phyloP scores from a whole-genome alignment of 768 basidiomycete species.

The Pulveroboletus sp. region DNA sequence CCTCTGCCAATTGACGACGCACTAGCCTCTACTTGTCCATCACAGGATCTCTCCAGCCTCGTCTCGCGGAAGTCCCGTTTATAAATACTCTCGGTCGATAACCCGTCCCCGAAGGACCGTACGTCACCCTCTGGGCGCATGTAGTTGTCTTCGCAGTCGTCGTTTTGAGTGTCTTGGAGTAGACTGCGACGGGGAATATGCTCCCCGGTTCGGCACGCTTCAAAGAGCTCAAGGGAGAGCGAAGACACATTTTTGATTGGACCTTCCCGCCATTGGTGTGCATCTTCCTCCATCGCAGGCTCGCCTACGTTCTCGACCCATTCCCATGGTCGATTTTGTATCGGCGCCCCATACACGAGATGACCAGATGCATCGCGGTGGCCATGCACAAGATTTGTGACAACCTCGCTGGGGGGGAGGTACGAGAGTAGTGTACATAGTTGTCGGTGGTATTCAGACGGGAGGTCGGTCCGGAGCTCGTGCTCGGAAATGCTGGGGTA shows the following conservation, averaged over 20 bases:
- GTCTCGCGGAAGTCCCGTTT: conserved; percentile 76
- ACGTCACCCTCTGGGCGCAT: conserved; percentile 39
- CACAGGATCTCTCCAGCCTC: conserved; percentile 33
- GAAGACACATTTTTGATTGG: conserved; percentile 64
- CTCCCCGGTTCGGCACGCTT: conserved; percentile 61
- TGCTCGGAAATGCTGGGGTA: conserved; percentile 51
- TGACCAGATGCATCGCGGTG: conserved; percentile 53
- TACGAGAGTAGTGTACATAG: conserved; percentile 56
- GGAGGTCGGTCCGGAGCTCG: conserved; percentile 51
- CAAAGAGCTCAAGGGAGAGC: conserved; percentile 68
- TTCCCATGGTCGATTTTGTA: conserved; percentile 79
- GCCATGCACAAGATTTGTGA: conserved; percentile 55
- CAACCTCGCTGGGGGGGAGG: conserved; percentile 44
- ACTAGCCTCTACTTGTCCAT: conserved; percentile 13
- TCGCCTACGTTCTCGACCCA: conserved; percentile 75
- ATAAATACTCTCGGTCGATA: conserved; percentile 60
- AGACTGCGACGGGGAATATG: conserved; percentile 25
- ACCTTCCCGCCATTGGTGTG: conserved; percentile 38
- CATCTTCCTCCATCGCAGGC: conserved; percentile 38
- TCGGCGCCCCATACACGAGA: conserved; percentile 44
- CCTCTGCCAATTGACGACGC: conserved; percentile 6
- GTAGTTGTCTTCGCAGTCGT: conserved; percentile 18
- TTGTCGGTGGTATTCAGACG: conserved; percentile 52
- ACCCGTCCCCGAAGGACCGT: conserved; percentile 61
- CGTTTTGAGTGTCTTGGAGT: conserved; percentile 1